These are phyloP conservation scores for Hypoxylon cercidicola DNA, from an alignment of 495 filamentous ascomycete genomes.

Conservation along the genomic window DNA sequence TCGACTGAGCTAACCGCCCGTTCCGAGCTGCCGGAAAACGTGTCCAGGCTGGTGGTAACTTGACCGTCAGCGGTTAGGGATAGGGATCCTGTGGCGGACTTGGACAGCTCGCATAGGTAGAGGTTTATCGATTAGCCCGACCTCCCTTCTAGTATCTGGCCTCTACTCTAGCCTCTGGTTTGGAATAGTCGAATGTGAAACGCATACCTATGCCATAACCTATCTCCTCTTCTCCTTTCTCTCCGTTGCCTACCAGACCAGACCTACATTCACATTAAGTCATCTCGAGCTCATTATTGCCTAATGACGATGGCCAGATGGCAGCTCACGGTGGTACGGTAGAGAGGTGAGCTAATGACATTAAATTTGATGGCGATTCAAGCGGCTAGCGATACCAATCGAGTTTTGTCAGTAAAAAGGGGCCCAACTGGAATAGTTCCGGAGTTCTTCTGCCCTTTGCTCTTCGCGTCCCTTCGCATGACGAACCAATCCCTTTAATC, in stretches of 20 bases:
- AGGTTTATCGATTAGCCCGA: too few species aligned
- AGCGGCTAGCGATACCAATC: slow-evolving; percentile 36
- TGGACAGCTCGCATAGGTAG: slow-evolving; percentile 1
- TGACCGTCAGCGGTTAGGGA: slow-evolving; percentile 23
- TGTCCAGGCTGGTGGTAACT: slow-evolving; percentile 20
- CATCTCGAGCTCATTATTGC: slow-evolving; percentile 6
- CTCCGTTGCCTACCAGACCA: too few species aligned
- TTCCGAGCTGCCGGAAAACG: slow-evolving; percentile 32
- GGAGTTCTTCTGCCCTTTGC: not conserved
- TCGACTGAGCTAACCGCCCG: slow-evolving; percentile 17
- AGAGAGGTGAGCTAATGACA: not conserved
- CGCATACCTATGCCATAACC: slow-evolving; percentile 1
- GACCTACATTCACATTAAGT: too few species aligned
- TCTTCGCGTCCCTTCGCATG: not conserved
- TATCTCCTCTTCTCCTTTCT: not conserved
- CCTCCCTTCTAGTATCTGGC: too few species aligned
- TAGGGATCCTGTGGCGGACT: slow-evolving; percentile 8
- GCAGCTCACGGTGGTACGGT: not conserved
- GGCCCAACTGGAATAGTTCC: slow-evolving; percentile 13
- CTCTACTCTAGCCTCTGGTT: too few species aligned
- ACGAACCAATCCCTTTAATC: slow-evolving; percentile 35
- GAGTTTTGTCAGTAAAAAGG: slow-evolving; percentile 22
- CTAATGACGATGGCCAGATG: slow-evolving; percentile 15
- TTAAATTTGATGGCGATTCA: slow-evolving; percentile 18
- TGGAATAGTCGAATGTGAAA: slow-evolving; percentile 15